Conservation (phyloP, 768 basidiomycete genomes). For the Serendipita sp. region DNA sequence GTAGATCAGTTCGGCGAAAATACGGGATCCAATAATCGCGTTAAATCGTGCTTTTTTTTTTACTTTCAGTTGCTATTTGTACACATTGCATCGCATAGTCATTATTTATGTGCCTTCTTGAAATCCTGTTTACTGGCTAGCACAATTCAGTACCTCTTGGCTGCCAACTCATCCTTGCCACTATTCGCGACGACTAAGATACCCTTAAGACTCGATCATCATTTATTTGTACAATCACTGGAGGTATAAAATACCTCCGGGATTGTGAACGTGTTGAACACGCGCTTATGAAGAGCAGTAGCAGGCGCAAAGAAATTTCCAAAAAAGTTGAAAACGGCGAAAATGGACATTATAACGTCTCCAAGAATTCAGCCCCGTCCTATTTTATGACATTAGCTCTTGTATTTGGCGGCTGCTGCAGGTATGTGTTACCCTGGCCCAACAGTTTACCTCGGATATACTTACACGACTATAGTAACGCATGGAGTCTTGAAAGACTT, state of each 20-base stretch:
- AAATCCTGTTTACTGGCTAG: neutral
- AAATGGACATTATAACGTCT: neutral
- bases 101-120: neutral
- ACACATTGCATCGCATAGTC: neutral
- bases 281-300: neutral
- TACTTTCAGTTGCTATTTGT: neutral
- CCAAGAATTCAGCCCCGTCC: constrained; percentile 10
- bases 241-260: neutral
- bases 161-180: neutral
- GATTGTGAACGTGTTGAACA: neutral
- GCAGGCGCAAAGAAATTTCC: neutral
- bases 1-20: neutral
- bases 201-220: too few relatives aligned
- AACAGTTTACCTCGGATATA: constrained; percentile 3
- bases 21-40: neutral
- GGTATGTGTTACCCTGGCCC: constrained; percentile 22
- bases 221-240: neutral
- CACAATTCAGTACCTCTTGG: neutral
- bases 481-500: constrained; percentile 60
- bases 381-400: constrained; percentile 34
- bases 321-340: neutral
- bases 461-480: constrained; percentile 33
- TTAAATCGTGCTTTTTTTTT: neutral
- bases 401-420: constrained; percentile 73
- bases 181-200: neutral